A percentile compares a stretch with the other conserved stretches of the same genome.
These are phyloP conservation scores for Ottelia alismoides DNA, from an alignment of 106 monocot species.

Conservation along the genomic window DNA sequence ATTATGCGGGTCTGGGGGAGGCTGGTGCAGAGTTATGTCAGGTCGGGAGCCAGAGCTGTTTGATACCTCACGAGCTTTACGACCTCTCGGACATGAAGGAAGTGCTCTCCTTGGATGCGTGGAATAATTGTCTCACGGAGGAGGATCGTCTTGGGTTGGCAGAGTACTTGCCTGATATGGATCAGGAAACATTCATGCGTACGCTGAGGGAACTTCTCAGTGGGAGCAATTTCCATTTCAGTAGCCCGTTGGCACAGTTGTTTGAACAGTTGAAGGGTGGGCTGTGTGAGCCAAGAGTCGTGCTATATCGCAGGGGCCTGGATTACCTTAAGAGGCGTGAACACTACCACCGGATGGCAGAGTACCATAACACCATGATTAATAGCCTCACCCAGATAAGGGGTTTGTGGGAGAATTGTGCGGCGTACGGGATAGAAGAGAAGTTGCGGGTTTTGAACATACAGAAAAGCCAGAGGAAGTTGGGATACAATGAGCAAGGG, in stretches of 20 bases:
- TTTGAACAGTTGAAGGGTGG: constrained; percentile 60
- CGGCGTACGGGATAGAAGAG: constrained; percentile 52
- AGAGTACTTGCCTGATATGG: constrained; percentile 85
- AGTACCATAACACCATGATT: constrained; percentile 63
- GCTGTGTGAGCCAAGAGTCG: constrained; percentile 45
- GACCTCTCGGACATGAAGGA: constrained; percentile 50
- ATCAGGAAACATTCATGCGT: constrained; percentile 50
- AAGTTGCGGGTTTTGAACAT: constrained; percentile 31
- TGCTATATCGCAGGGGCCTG: constrained; percentile 33
- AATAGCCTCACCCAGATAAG: constrained; percentile 28
- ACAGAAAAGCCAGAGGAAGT: constrained; percentile 24
- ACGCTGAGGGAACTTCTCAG: constrained; percentile 61
- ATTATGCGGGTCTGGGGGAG: too few species aligned
- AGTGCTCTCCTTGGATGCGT: constrained; percentile 72
- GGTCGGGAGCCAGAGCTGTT: constrained; percentile 44
- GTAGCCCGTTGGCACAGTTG: constrained; percentile 51
- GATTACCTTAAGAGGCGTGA: constrained; percentile 37
- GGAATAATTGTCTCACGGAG: constrained; percentile 80
- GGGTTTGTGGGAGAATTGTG: constrained; percentile 37
- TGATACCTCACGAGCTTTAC: constrained; percentile 76
- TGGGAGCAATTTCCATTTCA: constrained; percentile 63
- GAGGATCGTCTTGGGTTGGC: constrained; percentile 67
- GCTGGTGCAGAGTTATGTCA: too few species aligned
- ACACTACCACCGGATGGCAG: constrained; percentile 51
- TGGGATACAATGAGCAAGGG: constrained; percentile 10